These are phyloP conservation scores for Cladosporium sp. DNA, from an alignment of 2,329 filamentous ascomycete genomes.

Conservation along the genomic window DNA sequence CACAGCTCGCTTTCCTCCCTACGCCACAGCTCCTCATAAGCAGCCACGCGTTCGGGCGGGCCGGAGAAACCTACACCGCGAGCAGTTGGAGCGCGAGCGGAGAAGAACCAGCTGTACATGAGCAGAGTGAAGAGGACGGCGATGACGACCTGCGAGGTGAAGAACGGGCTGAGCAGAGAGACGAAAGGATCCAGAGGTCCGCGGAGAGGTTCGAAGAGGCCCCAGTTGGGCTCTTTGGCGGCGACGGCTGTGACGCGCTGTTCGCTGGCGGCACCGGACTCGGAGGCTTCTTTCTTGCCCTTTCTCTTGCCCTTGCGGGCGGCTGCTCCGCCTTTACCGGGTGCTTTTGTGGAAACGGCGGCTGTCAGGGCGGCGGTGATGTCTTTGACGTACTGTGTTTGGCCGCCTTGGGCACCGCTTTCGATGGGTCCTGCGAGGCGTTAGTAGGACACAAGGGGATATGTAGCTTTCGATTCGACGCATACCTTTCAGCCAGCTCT, in stretches of 20 bases:
- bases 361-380: constrained; percentile 72
- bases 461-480: background rate
- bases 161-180: constrained; percentile 68
- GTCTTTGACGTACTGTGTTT: constrained; percentile 78
- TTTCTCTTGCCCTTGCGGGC: constrained; percentile 47
- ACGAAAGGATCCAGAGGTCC: constrained; percentile 67
- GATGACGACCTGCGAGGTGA: constrained; percentile 76
- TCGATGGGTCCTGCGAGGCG: constrained; percentile 76
- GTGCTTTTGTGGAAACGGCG: constrained; percentile 66
- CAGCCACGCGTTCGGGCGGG: constrained; percentile 68
- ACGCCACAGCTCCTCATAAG: constrained; percentile 92
- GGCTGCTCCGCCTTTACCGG: constrained; percentile 48
- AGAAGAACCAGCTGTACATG: constrained; percentile 65
- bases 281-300: constrained; percentile 55
- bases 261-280: constrained; percentile 45
- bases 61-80: constrained; percentile 41
- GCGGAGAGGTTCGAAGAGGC: constrained; percentile 75
- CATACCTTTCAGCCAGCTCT: constrained; percentile 95
- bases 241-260: constrained; percentile 31
- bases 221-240: constrained; percentile 61
- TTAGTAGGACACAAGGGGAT: background rate
- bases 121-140: constrained; percentile 71
- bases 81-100: constrained; percentile 26
- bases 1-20: constrained; percentile 85
- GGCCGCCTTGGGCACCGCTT: constrained; percentile 89